Conservation (phyloP, 1,284 basidiomycete genomes). For the Leccinum ponderosum region DNA sequence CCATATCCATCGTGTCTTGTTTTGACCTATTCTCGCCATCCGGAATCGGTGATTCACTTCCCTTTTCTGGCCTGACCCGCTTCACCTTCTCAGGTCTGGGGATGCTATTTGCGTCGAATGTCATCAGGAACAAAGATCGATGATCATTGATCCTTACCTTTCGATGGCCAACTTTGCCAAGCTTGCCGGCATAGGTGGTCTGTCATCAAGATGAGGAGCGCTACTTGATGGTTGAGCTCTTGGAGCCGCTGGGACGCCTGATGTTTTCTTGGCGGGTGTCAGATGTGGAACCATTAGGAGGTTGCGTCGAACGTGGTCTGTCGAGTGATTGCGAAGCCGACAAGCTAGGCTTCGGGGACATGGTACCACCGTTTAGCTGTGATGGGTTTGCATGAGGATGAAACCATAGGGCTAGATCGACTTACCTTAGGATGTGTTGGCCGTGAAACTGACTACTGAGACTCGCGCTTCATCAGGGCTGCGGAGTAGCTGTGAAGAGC, state of each 20-base stretch:
- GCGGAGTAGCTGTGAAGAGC: conserved; percentile 57
- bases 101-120: conserved; percentile 44
- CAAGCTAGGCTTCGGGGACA: conserved; percentile 37
- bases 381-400: conserved; percentile 2
- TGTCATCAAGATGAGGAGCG: conserved; percentile 18
- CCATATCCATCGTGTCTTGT: conserved; percentile 44
- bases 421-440: conserved; percentile 21
- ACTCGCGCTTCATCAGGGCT: conserved; percentile 67
- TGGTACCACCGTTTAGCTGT: conserved; percentile 38
- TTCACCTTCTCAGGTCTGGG: conserved; percentile 77
- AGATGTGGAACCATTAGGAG: conserved; percentile 38
- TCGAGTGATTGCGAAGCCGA: conserved; percentile 37
- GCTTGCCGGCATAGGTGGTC: conserved; percentile 30
- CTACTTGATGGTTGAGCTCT: conserved; percentile 49
- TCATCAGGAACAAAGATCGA: conserved; percentile 2
- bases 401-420: conserved; percentile 21
- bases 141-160: conserved; percentile 46
- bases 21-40: conserved; percentile 29
- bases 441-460: conserved; percentile 54
- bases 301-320: conserved; percentile 39
- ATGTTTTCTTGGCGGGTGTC: conserved; percentile 30
- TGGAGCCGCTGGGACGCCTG: conserved; percentile 54
- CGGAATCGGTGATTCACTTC: conserved; percentile 44
- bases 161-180: conserved; percentile 62
- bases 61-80: conserved; percentile 60